Evolutionary conservation across 768 basidiomycete genomes (phyloP).

Genomic region (Kwoniella pini): DNA sequence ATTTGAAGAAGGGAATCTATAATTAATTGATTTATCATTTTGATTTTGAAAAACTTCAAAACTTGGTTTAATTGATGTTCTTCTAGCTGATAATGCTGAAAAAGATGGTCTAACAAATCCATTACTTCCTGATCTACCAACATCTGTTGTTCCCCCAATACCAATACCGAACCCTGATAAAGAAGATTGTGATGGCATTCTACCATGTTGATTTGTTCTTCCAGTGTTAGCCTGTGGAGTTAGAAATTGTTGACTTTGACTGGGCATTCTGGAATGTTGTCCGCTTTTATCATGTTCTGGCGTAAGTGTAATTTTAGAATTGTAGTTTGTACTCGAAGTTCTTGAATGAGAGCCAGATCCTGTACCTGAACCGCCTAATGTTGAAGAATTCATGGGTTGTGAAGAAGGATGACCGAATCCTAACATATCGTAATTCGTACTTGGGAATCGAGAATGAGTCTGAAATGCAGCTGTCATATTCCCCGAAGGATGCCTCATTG

Average conservation of each 20-base stretch:
- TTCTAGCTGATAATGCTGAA: constrained; percentile 32
- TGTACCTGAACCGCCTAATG: too few relatives aligned
- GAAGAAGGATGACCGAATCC: background rate
- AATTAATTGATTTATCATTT: constrained; percentile 7
- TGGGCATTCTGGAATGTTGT: constrained; percentile 23
- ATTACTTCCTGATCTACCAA: constrained; percentile 2
- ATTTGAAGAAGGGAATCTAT: too few relatives aligned
- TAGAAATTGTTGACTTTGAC: constrained; percentile 23
- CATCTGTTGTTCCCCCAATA: too few relatives aligned
- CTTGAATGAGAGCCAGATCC: background rate
- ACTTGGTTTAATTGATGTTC: constrained; percentile 27
- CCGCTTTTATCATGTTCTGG: background rate
- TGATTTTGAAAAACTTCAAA: constrained; percentile 24
- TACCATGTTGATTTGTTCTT: constrained; percentile 6
- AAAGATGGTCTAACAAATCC: constrained; percentile 32
- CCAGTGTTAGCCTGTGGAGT: constrained; percentile 2
- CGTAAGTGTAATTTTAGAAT: background rate
- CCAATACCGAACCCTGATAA: background rate
- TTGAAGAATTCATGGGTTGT: too few relatives aligned
- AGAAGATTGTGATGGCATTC: constrained; percentile 22
- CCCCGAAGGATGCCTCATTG: constrained; percentile 5
- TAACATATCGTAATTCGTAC: constrained; percentile 5
- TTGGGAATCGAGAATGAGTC: constrained; percentile 15
- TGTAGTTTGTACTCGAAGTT: background rate
- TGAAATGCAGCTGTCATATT: background rate